phyloP scores from a whole-genome alignment of 495 filamentous ascomycete species.

The Aspergillus avenaceus region DNA sequence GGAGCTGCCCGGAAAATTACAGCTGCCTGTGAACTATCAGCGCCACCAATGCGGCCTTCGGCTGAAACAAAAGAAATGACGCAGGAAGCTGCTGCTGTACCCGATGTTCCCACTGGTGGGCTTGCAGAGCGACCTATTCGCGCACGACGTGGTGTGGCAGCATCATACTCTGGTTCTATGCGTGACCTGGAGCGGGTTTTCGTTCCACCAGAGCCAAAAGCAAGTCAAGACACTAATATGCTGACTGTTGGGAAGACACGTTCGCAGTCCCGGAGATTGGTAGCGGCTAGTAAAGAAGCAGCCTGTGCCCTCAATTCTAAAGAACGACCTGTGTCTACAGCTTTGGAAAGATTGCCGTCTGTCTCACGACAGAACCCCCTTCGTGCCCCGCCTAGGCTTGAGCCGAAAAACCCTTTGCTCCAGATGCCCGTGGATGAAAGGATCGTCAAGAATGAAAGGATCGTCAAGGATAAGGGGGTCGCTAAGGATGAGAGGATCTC shows the following conservation, averaged over 20 bases:
- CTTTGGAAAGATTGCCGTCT: conserved; percentile 16
- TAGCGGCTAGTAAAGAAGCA: conserved; percentile 27
- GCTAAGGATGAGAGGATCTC: conserved; percentile 6
- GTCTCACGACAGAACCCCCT: conserved; percentile 8
- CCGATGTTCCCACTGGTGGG: conserved; percentile 25
- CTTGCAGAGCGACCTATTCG: conserved; percentile 43
- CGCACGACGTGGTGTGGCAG: conserved; percentile 32
- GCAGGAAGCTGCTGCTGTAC: conserved; percentile 3
- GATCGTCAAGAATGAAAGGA: background rate
- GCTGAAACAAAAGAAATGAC: conserved; percentile 19
- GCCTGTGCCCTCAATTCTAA: conserved; percentile 8
- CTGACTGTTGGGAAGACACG: conserved; percentile 44
- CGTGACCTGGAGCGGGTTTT: conserved; percentile 28
- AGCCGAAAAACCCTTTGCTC: background rate
- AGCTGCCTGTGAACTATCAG: conserved; percentile 24
- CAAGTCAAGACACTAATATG: conserved; percentile 28
- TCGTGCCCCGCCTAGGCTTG: conserved; percentile 4
- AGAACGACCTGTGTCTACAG: conserved; percentile 22
- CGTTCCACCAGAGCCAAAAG: conserved; percentile 24
- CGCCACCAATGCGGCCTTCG: conserved; percentile 9
- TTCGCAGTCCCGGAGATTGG: conserved; percentile 41
- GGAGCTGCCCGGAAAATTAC: conserved; percentile 27
- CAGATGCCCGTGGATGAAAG: conserved; percentile 3
- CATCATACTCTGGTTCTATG: conserved; percentile 32
- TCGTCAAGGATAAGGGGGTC: background rate